Evolutionary conservation across 2,329 filamentous ascomycete species (phyloP).

Genomic region (Colletotrichum paranaense): DNA sequence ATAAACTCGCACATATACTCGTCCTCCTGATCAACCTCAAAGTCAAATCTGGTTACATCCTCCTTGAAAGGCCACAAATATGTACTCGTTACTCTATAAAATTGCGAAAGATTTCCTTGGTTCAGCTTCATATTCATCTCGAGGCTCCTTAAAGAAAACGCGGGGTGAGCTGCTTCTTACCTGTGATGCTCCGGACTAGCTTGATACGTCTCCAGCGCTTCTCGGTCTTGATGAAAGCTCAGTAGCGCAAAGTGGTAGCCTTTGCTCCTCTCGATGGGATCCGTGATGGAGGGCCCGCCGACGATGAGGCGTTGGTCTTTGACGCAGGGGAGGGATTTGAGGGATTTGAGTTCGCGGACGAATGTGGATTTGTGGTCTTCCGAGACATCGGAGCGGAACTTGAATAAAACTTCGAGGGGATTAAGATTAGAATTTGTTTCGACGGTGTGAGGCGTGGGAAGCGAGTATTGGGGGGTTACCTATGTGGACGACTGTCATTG

Average conservation of each 20-base stretch:
- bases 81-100: constrained; percentile 51
- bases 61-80: constrained; percentile 65
- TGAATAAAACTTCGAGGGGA: constrained; percentile 57
- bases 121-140: no score
- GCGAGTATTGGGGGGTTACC: background rate
- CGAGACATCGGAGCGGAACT: constrained; percentile 56
- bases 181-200: constrained; percentile 62
- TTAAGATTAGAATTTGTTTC: background rate
- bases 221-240: constrained; percentile 59
- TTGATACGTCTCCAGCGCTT: constrained; percentile 62
- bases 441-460: background rate
- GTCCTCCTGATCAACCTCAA: constrained; percentile 58
- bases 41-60: constrained; percentile 64
- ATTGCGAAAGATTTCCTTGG: no score
- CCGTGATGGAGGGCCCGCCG: constrained; percentile 63
- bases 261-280: constrained; percentile 63
- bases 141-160: no score
- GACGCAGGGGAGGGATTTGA: constrained; percentile 61
- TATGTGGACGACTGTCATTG: constrained; percentile 6
- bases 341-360: constrained; percentile 56
- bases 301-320: constrained; percentile 60
- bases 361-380: constrained; percentile 57
- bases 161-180: constrained; percentile 41
- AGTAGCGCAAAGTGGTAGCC: constrained; percentile 63
- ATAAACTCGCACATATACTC: constrained; percentile 30